Conservation (phyloP, 2,329 filamentous ascomycete species). For the Cytospora schulzeri region DNA sequence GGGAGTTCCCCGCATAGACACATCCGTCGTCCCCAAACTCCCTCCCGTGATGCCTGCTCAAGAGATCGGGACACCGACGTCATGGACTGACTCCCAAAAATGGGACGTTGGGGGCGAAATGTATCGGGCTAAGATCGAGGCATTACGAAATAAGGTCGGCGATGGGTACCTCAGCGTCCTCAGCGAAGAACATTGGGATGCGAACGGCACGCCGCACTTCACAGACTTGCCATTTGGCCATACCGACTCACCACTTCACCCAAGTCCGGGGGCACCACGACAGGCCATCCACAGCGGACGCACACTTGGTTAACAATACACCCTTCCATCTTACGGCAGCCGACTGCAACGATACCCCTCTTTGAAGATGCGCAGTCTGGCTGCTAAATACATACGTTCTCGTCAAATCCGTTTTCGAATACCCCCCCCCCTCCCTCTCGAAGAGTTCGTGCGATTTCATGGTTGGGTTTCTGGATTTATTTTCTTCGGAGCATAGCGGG, state of each 20-base stretch:
- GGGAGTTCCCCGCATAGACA: slow-evolving; percentile 43
- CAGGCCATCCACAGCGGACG: slow-evolving; percentile 58
- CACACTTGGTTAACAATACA: slow-evolving; percentile 45
- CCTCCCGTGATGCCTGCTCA: slow-evolving; percentile 38
- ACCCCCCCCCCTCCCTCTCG: background rate
- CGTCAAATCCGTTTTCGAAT: slow-evolving; percentile 17
- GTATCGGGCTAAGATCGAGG: slow-evolving; percentile 87
- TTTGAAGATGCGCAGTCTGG: slow-evolving; percentile 6
- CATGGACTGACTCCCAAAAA: slow-evolving; percentile 51
- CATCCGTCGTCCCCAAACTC: slow-evolving; percentile 39
- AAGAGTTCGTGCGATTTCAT: slow-evolving; percentile 13
- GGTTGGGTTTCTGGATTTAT: slow-evolving; percentile 22
- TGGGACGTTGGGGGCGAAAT: slow-evolving; percentile 73
- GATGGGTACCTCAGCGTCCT: slow-evolving; percentile 85
- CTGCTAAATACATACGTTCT: slow-evolving; percentile 8
- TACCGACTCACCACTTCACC: slow-evolving; percentile 40
- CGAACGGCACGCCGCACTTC: slow-evolving; percentile 43
- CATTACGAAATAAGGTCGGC: slow-evolving; percentile 80
- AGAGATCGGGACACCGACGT: slow-evolving; percentile 34
- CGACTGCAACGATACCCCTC: slow-evolving; percentile 26
- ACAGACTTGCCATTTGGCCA: slow-evolving; percentile 42
- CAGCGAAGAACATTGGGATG: slow-evolving; percentile 72
- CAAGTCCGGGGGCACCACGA: slow-evolving; percentile 40
- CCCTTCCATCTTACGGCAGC: slow-evolving; percentile 10
- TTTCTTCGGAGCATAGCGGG: slow-evolving; percentile 27